Base-by-base conservation (phyloP, 1,284 basidiomycete genomes). In the Mrakiaceae sp. region DNA sequence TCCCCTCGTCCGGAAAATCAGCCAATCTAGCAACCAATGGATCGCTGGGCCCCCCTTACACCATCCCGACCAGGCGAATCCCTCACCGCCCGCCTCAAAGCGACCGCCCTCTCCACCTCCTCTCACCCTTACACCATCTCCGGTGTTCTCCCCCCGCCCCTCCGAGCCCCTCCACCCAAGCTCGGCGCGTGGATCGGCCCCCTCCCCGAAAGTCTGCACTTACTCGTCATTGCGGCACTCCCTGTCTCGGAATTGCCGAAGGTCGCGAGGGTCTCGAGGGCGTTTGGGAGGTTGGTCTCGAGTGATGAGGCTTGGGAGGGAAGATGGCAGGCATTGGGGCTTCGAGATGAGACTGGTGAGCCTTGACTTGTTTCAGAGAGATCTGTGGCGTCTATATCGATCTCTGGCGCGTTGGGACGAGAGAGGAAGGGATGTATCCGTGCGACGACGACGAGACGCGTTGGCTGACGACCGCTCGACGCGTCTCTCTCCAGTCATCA, bases 201-300 rank as follows among this genome's bases (percentile, higher is more conserved):
- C 44, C 83, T 94, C 43, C 90, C 92, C 9, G 80, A 83, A 53
- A 84, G 87, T 70, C 77, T 93, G 4, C 86, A 94, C 72, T 77
- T 87, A 42, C 78, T 86, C 60, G 80, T 95, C 64, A 79, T 93
- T 67, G 77, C 80, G 5, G 81, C 84, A 72, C 79, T 91, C 27
- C 84, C 90, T 4, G 76, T 95, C 14, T 83, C 87, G 40, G 90
- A 92, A 73, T 75, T 94, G 16, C 84, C 87, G 1, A 79, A 83
- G 2, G 88, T 93, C 71, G 83, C 87, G 9, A 80, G 84, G 51
- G 80, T 79, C 48, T 88, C 81, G 64, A 81, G 83, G 62, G 83
- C 87, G 44, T 80, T 87, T 47, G 80, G 83, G 4, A 77, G 79
- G 9, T 77, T 93, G n/a, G 81, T 82, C 1, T 76, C 79, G 16